These are phyloP conservation scores for Pseudogymnoascus sp. DNA, from an alignment of 2,329 filamentous ascomycete genomes.

Conservation along the genomic window DNA sequence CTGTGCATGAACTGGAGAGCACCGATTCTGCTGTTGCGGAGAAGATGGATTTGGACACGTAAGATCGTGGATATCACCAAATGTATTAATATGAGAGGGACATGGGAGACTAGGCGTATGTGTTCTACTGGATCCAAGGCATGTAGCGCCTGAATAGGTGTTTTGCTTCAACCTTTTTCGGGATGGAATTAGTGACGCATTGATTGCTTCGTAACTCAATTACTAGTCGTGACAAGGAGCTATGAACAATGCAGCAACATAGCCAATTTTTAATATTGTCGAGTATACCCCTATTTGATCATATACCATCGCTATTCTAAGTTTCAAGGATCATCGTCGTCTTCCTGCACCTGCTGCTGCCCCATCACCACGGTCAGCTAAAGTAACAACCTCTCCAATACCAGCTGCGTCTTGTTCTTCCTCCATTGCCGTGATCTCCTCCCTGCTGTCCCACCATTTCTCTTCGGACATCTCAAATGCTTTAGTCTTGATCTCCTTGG, in stretches of 20 bases:
- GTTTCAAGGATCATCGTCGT: conserved; percentile 29
- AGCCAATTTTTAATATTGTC: not conserved
- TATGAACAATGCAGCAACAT: not conserved
- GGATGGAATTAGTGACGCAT: not conserved
- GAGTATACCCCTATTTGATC: not conserved
- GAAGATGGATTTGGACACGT: conserved; percentile 62
- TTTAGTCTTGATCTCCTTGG: conserved; percentile 89
- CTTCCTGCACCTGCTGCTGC: conserved; percentile 39
- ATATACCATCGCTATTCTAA: conserved; percentile 4
- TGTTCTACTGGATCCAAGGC: conserved; percentile 4
- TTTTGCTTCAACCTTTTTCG: not conserved
- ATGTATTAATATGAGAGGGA: conserved; percentile 5
- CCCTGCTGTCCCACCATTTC: conserved; percentile 97
- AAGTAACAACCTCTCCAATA: conserved; percentile 86
- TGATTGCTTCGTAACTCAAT: not conserved
- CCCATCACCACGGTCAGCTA: conserved; percentile 62
- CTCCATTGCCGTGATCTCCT: conserved; percentile 84
- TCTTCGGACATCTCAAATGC: conserved; percentile 88
- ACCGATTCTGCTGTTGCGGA: conserved; percentile 51
- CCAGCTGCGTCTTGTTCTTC: conserved; percentile 94
- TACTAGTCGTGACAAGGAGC: not conserved
- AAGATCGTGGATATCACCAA: conserved; percentile 15
- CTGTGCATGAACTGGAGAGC: conserved; percentile 67
- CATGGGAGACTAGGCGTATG: conserved; percentile 4
- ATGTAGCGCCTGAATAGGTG: conserved; percentile 2